Conservation (phyloP, 1,284 basidiomycete species). For the Cryptococcus amylolentus region DNA sequence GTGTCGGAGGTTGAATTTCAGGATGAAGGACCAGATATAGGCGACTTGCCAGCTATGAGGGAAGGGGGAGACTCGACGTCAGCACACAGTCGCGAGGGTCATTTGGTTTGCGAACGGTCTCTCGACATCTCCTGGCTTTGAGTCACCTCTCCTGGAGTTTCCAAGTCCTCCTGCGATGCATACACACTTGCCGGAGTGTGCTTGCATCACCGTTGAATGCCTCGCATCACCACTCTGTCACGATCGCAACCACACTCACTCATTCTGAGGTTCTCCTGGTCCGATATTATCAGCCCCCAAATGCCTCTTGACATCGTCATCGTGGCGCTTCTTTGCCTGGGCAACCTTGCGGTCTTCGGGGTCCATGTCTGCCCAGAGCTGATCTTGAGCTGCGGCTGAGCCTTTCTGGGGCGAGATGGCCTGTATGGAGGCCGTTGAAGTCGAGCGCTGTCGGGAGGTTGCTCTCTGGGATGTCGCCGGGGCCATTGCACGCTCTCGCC, state of each 20-base stretch:
- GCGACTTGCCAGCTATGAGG: conserved; percentile 44
- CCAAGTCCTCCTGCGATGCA: too few relatives aligned
- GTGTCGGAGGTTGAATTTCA: conserved; percentile 36
- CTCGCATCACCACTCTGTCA: too few relatives aligned
- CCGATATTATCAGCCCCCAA: conserved; percentile 11
- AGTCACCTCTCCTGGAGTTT: too few relatives aligned
- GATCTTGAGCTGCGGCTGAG: too few relatives aligned
- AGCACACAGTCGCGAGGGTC: neutral
- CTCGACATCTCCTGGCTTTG: too few relatives aligned
- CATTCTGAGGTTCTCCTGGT: conserved; percentile 28
- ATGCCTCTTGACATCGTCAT: conserved; percentile 31
- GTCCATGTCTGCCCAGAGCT: neutral
- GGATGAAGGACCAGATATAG: conserved; percentile 45
- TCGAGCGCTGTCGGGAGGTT: neutral
- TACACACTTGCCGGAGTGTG: too few relatives aligned
- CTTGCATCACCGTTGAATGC: too few relatives aligned
- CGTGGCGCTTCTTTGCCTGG: conserved; percentile 26
- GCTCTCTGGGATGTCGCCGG: neutral
- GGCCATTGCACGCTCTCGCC: neutral
- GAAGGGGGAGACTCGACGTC: neutral
- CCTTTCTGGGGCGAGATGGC: too few relatives aligned
- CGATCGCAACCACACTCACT: conserved; percentile 27
- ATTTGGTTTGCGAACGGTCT: neutral
- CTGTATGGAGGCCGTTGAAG: too few relatives aligned
- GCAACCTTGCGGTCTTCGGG: conserved; percentile 4